Base-by-base conservation (phyloP, 345 rosid species). In the Zanthoxylum bungeanum region DNA sequence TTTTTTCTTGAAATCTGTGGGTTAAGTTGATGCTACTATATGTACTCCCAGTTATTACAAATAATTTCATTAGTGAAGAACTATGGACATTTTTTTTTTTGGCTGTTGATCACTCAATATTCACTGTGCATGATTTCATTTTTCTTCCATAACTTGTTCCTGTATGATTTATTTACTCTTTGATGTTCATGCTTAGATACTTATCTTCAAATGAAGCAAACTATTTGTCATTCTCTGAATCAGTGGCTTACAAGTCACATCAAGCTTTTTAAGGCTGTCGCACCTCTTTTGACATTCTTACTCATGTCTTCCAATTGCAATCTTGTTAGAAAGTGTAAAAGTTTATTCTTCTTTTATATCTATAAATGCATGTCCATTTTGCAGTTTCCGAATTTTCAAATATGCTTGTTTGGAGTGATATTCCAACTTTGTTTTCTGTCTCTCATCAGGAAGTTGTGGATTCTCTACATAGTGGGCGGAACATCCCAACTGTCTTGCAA, bases 401-500 rank as follows among this genome's bases (percentile, higher is more conserved):
- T 64, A 21, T 21, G 51, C 30, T 19, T 65, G 37, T 33, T 59
- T 28, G 58, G 25, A 52, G 21, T 52, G 56, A 52, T 46, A 40
- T 28, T 67, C 39, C 60, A 21, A 34, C 56, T 71, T 63, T 56
- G 57, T 60, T 33, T 39, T 34, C 7, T 61, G 49, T 47, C 74
- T 70, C 56, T 72, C 36, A 74, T 71, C 91, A 92, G 97, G 84
- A 76, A 73, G 90, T 94, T 78, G 83, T 84, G 71, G 79, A 80
- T 80, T 85, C 88, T 78, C 79, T 94, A 68, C 81, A 74, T 66
- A 40, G 75, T 53, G 89, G 93, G 74, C 56, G 31, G 72, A 86
- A 92, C 63, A 75, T 83, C 73, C 91, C 98, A 67, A 90, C 98
- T 58, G 81, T 80, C 70, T 82, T 94, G 85, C 95, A 94, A 79